A percentile compares a stretch with the other conserved stretches of the same genome.
Evolutionary conservation across 2,329 filamentous ascomycete species (phyloP).

Genomic region (Cadophora luteo-olivacea): DNA sequence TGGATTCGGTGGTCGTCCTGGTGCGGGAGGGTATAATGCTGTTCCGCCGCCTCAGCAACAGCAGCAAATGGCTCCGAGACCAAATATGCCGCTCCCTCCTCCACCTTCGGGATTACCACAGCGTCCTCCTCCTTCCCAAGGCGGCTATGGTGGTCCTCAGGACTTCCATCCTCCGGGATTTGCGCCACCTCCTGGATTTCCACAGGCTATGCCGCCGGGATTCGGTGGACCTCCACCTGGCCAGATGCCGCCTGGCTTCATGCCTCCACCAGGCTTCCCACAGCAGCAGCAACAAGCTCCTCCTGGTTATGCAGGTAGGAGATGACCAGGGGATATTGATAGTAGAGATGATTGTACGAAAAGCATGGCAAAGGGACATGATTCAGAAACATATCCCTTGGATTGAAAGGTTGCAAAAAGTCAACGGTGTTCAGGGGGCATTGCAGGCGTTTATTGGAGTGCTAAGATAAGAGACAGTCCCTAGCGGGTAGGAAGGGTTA

Average conservation of each 20-base stretch:
- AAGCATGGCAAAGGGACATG: background rate
- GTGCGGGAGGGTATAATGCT: constrained; percentile 38
- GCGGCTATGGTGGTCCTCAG: constrained; percentile 70
- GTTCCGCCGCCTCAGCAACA: constrained; percentile 44
- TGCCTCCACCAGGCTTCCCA: constrained; percentile 40
- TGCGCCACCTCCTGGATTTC: constrained; percentile 56
- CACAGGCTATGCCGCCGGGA: constrained; percentile 50
- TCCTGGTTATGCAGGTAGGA: constrained; percentile 42
- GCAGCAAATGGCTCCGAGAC: constrained; percentile 31
- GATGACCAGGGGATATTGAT: constrained; percentile 13
- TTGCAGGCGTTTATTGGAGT: constrained; percentile 15
- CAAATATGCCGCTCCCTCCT: constrained; percentile 62
- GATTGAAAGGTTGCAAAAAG: constrained; percentile 10
- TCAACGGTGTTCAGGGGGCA: constrained; percentile 16
- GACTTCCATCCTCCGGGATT: constrained; percentile 53
- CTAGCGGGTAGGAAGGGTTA: background rate
- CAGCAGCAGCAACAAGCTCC: constrained; percentile 39
- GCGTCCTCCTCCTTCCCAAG: constrained; percentile 72
- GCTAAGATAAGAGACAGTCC: background rate
- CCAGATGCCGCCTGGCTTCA: constrained; percentile 39
- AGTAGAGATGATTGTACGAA: background rate
- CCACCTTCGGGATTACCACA: constrained; percentile 62
- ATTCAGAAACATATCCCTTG: background rate
- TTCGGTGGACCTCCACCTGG: constrained; percentile 39
- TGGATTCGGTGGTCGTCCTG: constrained; percentile 39